Percentiles rank a stretch among this genome's conserved stretches.
Conservation (phyloP, 2,329 filamentous ascomycete species). For the Paecilomyces variotii region DNA sequence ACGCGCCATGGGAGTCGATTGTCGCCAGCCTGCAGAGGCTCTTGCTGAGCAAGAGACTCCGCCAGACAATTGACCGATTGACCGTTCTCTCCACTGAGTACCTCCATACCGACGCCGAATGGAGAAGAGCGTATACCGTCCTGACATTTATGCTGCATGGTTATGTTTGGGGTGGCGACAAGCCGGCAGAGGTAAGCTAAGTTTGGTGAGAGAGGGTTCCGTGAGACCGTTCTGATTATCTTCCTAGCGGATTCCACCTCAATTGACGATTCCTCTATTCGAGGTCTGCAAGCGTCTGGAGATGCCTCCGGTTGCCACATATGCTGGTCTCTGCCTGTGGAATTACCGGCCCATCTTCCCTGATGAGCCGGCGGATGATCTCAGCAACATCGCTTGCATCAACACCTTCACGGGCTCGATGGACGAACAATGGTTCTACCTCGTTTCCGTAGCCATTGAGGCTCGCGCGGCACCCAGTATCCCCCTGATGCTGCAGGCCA, state of each 20-base stretch:
- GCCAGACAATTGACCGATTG: slow-evolving; percentile 68
- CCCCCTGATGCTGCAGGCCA: slow-evolving; percentile 79
- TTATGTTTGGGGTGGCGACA: slow-evolving; percentile 82
- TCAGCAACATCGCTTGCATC: slow-evolving; percentile 82
- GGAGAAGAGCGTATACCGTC: slow-evolving; percentile 77
- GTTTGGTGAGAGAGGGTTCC: not conserved
- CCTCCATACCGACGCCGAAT: slow-evolving; percentile 78
- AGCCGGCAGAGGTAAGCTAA: slow-evolving; percentile 57
- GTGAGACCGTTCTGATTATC: slow-evolving; percentile 2
- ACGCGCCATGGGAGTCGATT: slow-evolving; percentile 88
- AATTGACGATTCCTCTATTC: slow-evolving; percentile 76
- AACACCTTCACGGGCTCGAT: slow-evolving; percentile 88
- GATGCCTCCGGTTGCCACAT: slow-evolving; percentile 86
- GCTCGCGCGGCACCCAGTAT: slow-evolving; percentile 81
- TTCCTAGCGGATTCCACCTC: slow-evolving; percentile 58
- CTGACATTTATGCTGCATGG: slow-evolving; percentile 73
- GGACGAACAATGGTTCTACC: slow-evolving; percentile 98
- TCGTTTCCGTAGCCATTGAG: slow-evolving; percentile 92
- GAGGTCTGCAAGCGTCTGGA: slow-evolving; percentile 70
- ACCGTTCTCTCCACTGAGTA: slow-evolving; percentile 76
- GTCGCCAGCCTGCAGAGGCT: slow-evolving; percentile 78
- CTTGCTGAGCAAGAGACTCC: slow-evolving; percentile 75
- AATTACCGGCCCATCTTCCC: slow-evolving; percentile 91
- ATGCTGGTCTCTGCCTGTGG: slow-evolving; percentile 87
- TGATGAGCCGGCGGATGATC: slow-evolving; percentile 69